These are phyloP conservation scores for Colletotrichum sojae DNA, from an alignment of 2,329 filamentous ascomycete species.

Conservation along the genomic window DNA sequence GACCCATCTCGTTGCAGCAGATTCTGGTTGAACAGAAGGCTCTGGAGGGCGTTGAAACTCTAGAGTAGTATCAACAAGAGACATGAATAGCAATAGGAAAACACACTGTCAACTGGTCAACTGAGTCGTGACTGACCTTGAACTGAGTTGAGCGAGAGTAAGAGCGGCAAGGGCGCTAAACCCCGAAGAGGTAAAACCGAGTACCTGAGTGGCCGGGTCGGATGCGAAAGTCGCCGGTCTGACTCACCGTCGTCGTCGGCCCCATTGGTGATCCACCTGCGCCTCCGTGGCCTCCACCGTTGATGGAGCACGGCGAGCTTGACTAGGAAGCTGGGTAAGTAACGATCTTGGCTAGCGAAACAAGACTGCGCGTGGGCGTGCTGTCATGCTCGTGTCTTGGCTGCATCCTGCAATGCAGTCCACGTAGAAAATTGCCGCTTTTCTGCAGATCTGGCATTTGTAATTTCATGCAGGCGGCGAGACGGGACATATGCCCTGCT, in stretches of 20 bases:
- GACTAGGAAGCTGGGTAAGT: slow-evolving; percentile 21
- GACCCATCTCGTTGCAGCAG: slow-evolving; percentile 52
- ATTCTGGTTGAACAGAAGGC: slow-evolving; percentile 48
- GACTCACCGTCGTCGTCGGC: slow-evolving; percentile 24
- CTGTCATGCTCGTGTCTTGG: not conserved
- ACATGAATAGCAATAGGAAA: no score
- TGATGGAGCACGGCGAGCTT: not conserved
- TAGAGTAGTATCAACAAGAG: no score
- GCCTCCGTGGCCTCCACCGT: not conserved
- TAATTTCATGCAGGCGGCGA: slow-evolving; percentile 24
- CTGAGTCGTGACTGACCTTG: no score
- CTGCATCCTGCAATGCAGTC: slow-evolving; percentile 1
- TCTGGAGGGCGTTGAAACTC: slow-evolving; percentile 40
- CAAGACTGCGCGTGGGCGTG: not conserved
- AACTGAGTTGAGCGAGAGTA: no score
- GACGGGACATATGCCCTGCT: slow-evolving; percentile 8
- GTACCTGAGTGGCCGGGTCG: not conserved
- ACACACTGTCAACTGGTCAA: no score
- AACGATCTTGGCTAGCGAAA: not conserved
- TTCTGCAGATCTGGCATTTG: slow-evolving; percentile 21
- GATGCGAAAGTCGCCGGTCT: slow-evolving; percentile 21
- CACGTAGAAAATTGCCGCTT: not conserved
- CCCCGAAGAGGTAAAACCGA: not conserved
- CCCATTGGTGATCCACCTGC: no score
- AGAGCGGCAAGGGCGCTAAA: no score